These are phyloP conservation scores for Metroxylon sagu DNA, from an alignment of 176 grass and related monocot species.

Conservation along the genomic window DNA sequence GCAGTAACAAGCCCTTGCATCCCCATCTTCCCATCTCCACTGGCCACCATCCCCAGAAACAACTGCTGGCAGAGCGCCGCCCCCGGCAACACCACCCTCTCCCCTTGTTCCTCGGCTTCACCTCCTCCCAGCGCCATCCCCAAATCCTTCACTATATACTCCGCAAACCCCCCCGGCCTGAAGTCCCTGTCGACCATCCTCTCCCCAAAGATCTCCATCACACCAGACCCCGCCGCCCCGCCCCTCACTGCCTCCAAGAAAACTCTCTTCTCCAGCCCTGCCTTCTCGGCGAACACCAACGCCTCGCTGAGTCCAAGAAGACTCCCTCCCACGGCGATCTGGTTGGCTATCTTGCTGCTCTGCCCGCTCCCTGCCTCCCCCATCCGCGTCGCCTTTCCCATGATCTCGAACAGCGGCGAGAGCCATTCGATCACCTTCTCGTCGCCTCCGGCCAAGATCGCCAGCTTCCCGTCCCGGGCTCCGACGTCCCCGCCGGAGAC, in stretches of 20 bases:
- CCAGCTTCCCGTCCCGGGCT: constrained; percentile 61
- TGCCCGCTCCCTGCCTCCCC: constrained; percentile 60
- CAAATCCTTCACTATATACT: constrained; percentile 80
- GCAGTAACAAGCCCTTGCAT: constrained; percentile 60
- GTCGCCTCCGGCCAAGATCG: constrained; percentile 61
- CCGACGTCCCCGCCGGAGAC: constrained; percentile 80
- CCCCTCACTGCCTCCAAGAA: constrained; percentile 51
- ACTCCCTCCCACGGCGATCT: constrained; percentile 46
- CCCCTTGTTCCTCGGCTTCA: constrained; percentile 14
- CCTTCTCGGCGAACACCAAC: constrained; percentile 40
- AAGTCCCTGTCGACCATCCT: constrained; percentile 58
- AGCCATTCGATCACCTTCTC: constrained; percentile 54
- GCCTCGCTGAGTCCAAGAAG: constrained; percentile 55
- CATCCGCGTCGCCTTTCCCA: constrained; percentile 65
- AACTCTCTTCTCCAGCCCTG: constrained; percentile 29
- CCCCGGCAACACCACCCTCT: constrained; percentile 41
- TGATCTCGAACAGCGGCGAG: constrained; percentile 36
- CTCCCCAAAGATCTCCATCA: constrained; percentile 70
- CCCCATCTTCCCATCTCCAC: constrained; percentile 58
- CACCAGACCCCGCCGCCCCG: constrained; percentile 57
- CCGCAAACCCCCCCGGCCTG: constrained; percentile 29
- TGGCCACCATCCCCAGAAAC: constrained; percentile 68
- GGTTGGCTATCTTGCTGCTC: constrained; percentile 93
- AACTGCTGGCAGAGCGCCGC: constrained; percentile 57
- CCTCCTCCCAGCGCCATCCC: constrained; percentile 66